Base-by-base conservation (phyloP, 495 filamentous ascomycete species). In the Parmelia sp. region DNA sequence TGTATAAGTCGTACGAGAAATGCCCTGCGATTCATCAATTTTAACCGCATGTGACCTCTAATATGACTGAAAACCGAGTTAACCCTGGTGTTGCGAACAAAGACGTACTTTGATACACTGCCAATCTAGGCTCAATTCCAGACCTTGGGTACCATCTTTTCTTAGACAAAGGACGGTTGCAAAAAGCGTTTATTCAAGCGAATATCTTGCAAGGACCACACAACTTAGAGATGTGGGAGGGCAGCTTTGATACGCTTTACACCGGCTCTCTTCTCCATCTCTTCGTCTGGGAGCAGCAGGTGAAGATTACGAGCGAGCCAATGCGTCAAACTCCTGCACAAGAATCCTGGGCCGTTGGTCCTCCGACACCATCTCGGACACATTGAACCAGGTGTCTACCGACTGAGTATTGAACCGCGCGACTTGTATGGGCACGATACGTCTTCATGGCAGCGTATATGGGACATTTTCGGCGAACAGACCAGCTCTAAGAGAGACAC, bases 261-360 rank as follows among this genome's bases (percentile, higher is more conserved):
- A 77, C 80, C 0, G 74, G 74, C 3, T 79, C 78, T 0, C 84
- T 89, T 67, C 81, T 88, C 56, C 85, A 88, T 62, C 74, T 88
- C 11, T 89, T 86, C 63, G 65, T 63, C 25, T 82, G 74, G 67
- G 77, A 80, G 65, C 0, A 40, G 39, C 7, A 40, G 39, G 14
- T 12, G 14, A 40, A 3, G 15, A 67, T 82, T 14, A 78, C 75
- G 2, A 79, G 78, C 66, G 70, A 73, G n/a, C n/a, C 10, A 4
- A 12, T 67, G 87, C 7, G 69, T 25, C 27, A 14, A 17, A 21
- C 12, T 60, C 14, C 7, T 60, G 25, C 36, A 4, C 39, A 27
- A 9, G 0, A 17, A 7, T 25, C 23, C 58, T 8, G 58, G 23
- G 5, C 33, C 39, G 12, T 27, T 60, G n/a, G 21, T 47, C 8